Conservation (phyloP, 257 asterid species). For the Solanum bukasovii region DNA sequence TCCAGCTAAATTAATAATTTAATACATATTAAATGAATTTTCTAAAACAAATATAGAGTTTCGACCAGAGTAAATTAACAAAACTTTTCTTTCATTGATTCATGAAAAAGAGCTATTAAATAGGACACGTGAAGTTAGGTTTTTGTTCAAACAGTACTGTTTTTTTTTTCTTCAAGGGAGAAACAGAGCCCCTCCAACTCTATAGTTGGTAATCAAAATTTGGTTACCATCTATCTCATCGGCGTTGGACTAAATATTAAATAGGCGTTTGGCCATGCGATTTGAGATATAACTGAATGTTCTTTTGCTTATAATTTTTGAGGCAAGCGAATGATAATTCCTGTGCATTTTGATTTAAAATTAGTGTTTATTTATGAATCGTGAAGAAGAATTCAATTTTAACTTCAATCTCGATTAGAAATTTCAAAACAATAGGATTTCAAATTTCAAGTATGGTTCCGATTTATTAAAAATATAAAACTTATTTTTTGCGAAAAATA, state of each 20-base stretch:
- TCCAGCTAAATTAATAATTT: background rate
- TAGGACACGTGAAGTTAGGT: background rate
- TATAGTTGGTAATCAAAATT: background rate
- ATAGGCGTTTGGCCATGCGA: background rate
- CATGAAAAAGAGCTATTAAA: background rate
- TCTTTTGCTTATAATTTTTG: background rate
- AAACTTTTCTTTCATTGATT: background rate
- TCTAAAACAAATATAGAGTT: background rate
- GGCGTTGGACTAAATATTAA: background rate
- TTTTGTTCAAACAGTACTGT: background rate
- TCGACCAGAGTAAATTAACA: background rate
- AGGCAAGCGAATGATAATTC: background rate
- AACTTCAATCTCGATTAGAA: background rate
- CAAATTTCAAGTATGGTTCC: background rate
- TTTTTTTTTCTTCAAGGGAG: background rate
- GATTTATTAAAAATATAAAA: no score
- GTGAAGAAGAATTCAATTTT: no score
- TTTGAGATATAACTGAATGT: background rate
- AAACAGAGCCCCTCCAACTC: background rate
- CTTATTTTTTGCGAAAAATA: background rate
- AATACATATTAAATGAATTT: background rate
- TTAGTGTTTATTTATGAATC: no score
- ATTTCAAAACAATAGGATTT: no score
- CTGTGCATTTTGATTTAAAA: no score
- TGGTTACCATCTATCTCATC: background rate